Base-by-base conservation (phyloP, 352 stramenopile genomes). In the Phytophthora gonapodyides region DNA sequence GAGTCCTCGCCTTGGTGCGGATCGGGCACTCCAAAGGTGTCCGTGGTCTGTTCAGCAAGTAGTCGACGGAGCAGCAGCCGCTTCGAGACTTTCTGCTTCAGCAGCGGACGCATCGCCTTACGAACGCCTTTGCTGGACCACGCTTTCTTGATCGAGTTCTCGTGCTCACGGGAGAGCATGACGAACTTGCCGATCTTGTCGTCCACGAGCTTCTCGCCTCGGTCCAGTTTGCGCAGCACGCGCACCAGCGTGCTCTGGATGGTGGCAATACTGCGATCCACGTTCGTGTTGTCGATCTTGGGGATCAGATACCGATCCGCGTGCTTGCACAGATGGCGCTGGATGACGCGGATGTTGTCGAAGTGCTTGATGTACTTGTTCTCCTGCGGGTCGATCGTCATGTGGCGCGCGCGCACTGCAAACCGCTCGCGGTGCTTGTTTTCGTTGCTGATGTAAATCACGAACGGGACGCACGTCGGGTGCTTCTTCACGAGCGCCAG, bases 311-410 rank as follows among this genome's bases (percentile, higher is more conserved):
- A 88, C 42, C 87, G 82, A 62, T 96, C 84, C 15, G 84, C 87
- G 53, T 93, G 74, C 64, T 96, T 96, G 64, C 83, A 91, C 19
- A 93, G 64, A 61, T 94, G 82, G 34, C 81, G 80, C 74, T 96
- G 87, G 61, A 96, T 96, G 61, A 92, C 88, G 64, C 85, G 84
- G 59, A 96, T 96, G 58, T 96, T 96, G 67, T 94, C 87, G 61
- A 96, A 96, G 69, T 93, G 88, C 57, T 94, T 91, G 61, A 96
- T 96, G 68, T 96, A 96, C 69, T 96, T 96, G 73, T 96, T 96
- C 51, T 89, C 82, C 61, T 94, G 83, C 11, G 87, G 87, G 52
- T 94, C 83, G 48, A 96, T 89, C 40, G 87, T 96, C 87, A 96
- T 96, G 75, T 96, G 84, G 1, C 85, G 77, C 30, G 87, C 83